These are phyloP conservation scores for Zymoseptoria ardabiliae DNA, from an alignment of 2,329 filamentous ascomycete species.

Conservation along the genomic window DNA sequence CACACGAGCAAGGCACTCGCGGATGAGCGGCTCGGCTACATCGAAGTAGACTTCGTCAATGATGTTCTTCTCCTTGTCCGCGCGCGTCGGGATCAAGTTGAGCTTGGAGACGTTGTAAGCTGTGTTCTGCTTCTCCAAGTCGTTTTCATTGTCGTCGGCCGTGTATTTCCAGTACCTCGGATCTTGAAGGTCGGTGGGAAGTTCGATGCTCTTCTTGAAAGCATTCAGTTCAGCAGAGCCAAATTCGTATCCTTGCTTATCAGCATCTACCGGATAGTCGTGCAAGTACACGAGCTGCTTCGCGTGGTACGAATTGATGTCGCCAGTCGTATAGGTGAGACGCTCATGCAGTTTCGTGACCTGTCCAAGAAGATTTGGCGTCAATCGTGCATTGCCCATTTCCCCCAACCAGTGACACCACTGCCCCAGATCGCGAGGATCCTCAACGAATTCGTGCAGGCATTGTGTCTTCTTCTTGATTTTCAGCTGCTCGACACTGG, in stretches of 20 bases:
- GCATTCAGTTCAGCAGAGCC: constrained; percentile 37
- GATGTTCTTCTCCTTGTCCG: constrained; percentile 40
- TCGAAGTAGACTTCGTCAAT: constrained; percentile 49
- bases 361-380: constrained; percentile 49
- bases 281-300: constrained; percentile 33
- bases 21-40: constrained; percentile 18
- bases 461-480: constrained; percentile 44
- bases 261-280: constrained; percentile 40
- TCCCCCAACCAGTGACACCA: constrained; percentile 9
- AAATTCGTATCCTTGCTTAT: constrained; percentile 45
- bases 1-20: constrained; percentile 12
- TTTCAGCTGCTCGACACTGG: constrained; percentile 33
- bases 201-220: constrained; percentile 47
- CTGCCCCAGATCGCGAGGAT: constrained; percentile 45
- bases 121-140: constrained; percentile 10
- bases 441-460: constrained; percentile 40
- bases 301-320: constrained; percentile 9
- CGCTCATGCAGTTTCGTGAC: constrained; percentile 59
- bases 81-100: neutral
- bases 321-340: constrained; percentile 47
- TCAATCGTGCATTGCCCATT: constrained; percentile 35
- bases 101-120: neutral
- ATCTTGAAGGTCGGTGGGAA: constrained; percentile 39
- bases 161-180: constrained; percentile 24
- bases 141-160: constrained; percentile 22